Conservation (phyloP, 2,329 filamentous ascomycete genomes). For the Cercospora sesami region DNA sequence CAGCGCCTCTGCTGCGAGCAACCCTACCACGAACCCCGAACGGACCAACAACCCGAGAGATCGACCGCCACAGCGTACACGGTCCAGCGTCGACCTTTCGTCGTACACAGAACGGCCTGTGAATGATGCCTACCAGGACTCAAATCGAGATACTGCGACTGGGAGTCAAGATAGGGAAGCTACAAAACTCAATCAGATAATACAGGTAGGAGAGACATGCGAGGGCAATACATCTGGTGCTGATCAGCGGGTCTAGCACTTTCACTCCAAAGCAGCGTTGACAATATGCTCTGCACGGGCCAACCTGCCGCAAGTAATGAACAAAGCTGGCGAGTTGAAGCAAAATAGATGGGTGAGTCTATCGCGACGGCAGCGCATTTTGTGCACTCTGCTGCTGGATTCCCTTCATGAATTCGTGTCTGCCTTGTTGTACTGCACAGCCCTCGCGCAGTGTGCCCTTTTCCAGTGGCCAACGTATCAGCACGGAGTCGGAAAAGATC, state of each 20-base stretch:
- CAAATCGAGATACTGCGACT: constrained; percentile 45
- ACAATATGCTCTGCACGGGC: constrained; percentile 80
- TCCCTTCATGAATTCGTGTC: not conserved
- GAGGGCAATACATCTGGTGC: constrained; percentile 5
- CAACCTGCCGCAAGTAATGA: constrained; percentile 61
- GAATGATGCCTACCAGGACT: constrained; percentile 40
- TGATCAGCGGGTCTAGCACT: constrained; percentile 63
- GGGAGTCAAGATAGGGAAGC: constrained; percentile 60
- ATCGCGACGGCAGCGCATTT: not conserved
- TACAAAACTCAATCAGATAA: constrained; percentile 88
- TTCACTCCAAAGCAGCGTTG: constrained; percentile 83
- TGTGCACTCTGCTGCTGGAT: not conserved
- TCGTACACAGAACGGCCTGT: constrained; percentile 52
- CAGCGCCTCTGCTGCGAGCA: constrained; percentile 70
- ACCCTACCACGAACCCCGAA: constrained; percentile 69
- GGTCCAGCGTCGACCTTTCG: constrained; percentile 55
- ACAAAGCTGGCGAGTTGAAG: constrained; percentile 61
- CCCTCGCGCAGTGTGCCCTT: not conserved
- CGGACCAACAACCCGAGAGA: constrained; percentile 74
- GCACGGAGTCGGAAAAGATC: not conserved
- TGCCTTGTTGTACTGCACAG: not conserved
- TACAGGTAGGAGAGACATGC: constrained; percentile 64
- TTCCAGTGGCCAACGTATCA: not conserved
- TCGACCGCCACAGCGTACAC: constrained; percentile 51
- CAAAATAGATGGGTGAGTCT: constrained; percentile 81